Base-by-base conservation (phyloP, 768 basidiomycete genomes). In the Auricularia cornea region DNA sequence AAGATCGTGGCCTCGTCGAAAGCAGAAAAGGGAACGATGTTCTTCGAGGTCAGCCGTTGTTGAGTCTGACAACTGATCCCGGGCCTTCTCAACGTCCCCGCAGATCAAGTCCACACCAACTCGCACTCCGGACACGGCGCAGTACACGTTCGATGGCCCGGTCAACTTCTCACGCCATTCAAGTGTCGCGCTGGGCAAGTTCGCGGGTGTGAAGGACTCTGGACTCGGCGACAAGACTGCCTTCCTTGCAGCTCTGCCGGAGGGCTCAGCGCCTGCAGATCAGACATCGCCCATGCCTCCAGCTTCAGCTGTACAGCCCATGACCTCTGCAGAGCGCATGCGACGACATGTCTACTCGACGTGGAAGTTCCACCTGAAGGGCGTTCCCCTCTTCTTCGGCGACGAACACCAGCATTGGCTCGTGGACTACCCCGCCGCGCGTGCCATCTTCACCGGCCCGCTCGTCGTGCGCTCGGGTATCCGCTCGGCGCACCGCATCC, bases 141-240 rank as follows among this genome's bases (percentile, higher is more conserved):
- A 84, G 4, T 91, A 89, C 73, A 77, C 79, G 62, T 92, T 90
- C 73, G 83, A 87, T 66, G 89, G 90, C 0, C 89, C 88, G 31
- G 78, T 88, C 62, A 86, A 86, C 59, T 91, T 79, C 72, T 85
- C 89, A 12, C 77, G 82, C 3, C 89, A 92, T 69, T 83, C 76
- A 72, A 90, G 88, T 3, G 88, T 88, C 0, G 85, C 84, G 0
- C 79, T 89, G 44, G 90, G 89, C 31, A 75, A 73, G 3, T 73
- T 90, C 31, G 86, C 88, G 18, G 82, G 83, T 64, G 71, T 86
- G 61, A 80, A 84, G 68, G 83, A 84, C 65, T 16, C 16, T 10
- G 28, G 28, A 29, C 54, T n/a, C 12, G 51, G n/a, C 51, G 51
- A 52, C 51, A 52, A n/a, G 51, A 28, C 20, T 3, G n/a, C 20